Evolutionary conservation across 345 rosid species (phyloP), one percentile per base, ranked within the genome.

Genomic region (Angophora floribunda): DNA sequence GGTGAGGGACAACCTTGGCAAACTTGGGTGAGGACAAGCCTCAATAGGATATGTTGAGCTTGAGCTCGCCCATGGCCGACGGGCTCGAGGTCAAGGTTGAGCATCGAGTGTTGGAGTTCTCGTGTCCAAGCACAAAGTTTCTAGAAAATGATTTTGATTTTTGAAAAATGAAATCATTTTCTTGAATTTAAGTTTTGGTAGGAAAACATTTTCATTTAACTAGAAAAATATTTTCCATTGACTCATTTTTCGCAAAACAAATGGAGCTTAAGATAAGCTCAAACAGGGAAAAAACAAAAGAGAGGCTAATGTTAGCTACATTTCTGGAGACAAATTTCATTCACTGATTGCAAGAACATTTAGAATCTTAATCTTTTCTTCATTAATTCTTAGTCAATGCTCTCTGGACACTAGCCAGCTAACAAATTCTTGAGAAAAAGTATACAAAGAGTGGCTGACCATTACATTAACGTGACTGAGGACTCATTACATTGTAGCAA

Each of bases 1-100:
- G 61, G 12, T 2, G 61, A 55, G 61, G 61, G 28, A 0, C 12
- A 22, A 22, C 28, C 61, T 55, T 11, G 5, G 28, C 9, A 12
- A 28, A 26, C 22, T 55, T 55, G 61, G 61, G 61, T 8, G 61
- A 55, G 61, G 28, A 21, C 0, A 12, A 55, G 61, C 5, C 61
- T 55, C 4, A 19, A 2, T 53, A 0, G 28, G 61, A 55, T 5
- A 55, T 1, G 0, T 0, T 1, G 0, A 55, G 61, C 28, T 55
- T 28, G 24, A 55, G 28, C 28, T 55, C 6, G 0, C 61, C 13
- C 28, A 22, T 0, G 6, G 61, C 24, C 3, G 2, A 55, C 4
- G 12, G 21, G 12, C 13, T 55, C 3, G 2, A 55, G 61, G 61
- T 55, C 41, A 36, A 36, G 41, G 41, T 36, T 36, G 41, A 36